phyloP scores from a whole-genome alignment of 495 filamentous ascomycete species.

The Neurospora sp. region DNA sequence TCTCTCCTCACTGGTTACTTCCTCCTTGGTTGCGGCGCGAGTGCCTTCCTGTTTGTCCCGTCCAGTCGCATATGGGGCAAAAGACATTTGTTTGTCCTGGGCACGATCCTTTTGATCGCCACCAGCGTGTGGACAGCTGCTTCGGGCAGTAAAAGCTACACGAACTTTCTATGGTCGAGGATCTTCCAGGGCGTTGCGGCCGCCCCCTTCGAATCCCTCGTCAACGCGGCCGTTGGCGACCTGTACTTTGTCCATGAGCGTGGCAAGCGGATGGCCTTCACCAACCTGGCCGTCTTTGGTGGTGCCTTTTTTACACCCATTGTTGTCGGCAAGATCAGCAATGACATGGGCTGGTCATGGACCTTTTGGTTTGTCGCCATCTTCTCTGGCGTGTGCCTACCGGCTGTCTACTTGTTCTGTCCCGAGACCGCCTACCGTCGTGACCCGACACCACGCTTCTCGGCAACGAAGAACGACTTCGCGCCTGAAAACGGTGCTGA shows the following conservation, averaged over 20 bases:
- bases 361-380: slow-evolving; percentile 69
- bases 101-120: slow-evolving; percentile 59
- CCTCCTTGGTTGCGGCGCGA: slow-evolving; percentile 70
- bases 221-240: slow-evolving; percentile 71
- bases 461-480: background rate
- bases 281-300: slow-evolving; percentile 82
- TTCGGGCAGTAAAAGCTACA: slow-evolving; percentile 47
- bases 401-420: slow-evolving; percentile 63
- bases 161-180: slow-evolving; percentile 62
- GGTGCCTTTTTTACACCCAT: slow-evolving; percentile 90
- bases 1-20: slow-evolving; percentile 83
- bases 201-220: slow-evolving; percentile 66
- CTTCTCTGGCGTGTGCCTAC: slow-evolving; percentile 52
- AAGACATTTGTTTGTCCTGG: slow-evolving; percentile 76
- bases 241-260: slow-evolving; percentile 73
- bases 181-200: slow-evolving; percentile 66
- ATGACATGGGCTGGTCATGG: slow-evolving; percentile 67
- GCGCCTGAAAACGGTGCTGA: background rate
- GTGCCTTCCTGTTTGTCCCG: slow-evolving; percentile 75
- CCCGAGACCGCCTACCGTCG: slow-evolving; percentile 78
- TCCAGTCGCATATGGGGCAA: slow-evolving; percentile 89
- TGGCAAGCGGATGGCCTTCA: slow-evolving; percentile 81
- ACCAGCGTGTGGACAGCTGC: slow-evolving; percentile 75
- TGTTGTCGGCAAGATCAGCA: slow-evolving; percentile 75
- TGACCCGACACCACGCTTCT: slow-evolving; percentile 18